Conservation (phyloP, 2,329 filamentous ascomycete genomes). For the Gnomoniopsis smithogilvyi region DNA sequence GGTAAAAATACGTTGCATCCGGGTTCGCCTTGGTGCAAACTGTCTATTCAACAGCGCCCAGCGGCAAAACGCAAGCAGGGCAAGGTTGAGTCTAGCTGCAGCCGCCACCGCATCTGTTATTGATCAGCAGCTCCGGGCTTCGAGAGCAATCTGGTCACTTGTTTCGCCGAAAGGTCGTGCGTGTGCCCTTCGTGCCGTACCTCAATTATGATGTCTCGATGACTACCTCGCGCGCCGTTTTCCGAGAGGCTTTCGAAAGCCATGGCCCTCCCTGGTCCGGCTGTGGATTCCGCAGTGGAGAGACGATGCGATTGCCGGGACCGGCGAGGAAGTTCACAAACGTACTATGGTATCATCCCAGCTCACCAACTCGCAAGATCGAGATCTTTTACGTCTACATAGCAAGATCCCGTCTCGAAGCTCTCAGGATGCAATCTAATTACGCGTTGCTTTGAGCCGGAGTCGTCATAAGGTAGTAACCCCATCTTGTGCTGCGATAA, state of each 20-base stretch:
- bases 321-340: not conserved
- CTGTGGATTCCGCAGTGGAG: not conserved
- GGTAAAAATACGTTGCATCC: no score
- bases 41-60: not conserved
- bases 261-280: not conserved
- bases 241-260: not conserved
- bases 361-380: not conserved
- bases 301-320: not conserved
- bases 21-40: not conserved
- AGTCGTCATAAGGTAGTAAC: no score
- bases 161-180: no score
- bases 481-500: no score
- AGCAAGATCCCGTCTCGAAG: not conserved
- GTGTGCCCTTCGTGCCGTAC: not conserved
- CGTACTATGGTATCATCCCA: not conserved
- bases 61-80: no score
- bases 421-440: not conserved
- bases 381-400: not conserved
- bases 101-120: not conserved
- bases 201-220: not conserved
- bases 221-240: not conserved
- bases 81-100: not conserved
- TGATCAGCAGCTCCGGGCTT: not conserved
- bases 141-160: not conserved
- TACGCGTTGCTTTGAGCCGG: no score